These are phyloP conservation scores for Salix purpurea DNA, from an alignment of 345 rosid species.

Conservation along the genomic window DNA sequence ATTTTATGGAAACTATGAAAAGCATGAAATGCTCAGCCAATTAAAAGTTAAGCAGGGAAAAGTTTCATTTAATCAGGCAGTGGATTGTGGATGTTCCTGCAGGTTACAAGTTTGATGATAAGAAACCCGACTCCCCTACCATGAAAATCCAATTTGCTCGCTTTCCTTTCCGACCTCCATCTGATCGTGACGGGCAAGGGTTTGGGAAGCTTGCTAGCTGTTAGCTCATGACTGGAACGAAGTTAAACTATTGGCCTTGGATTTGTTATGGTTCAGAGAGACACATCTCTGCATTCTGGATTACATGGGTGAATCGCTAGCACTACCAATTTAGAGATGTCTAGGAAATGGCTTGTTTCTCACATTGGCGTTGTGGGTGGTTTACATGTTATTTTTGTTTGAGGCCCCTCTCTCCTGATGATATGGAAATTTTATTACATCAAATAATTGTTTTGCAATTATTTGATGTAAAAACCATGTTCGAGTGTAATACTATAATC, in stretches of 20 bases:
- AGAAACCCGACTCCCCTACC: slow-evolving; percentile 35
- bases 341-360: neutral
- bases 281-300: neutral
- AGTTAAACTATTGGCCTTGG: neutral
- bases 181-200: slow-evolving; percentile 17
- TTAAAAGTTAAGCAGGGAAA: neutral
- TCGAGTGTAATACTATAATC: too few relatives aligned
- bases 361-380: neutral
- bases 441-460: neutral
- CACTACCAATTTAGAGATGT: neutral
- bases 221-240: neutral
- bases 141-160: slow-evolving; percentile 44
- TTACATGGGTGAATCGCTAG: neutral
- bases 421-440: neutral
- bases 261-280: neutral
- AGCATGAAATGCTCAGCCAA: neutral
- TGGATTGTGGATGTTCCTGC: slow-evolving; percentile 12
- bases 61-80: neutral
- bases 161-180: slow-evolving; percentile 42
- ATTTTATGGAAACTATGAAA: neutral
- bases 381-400: neutral
- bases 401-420: neutral
- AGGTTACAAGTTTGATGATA: slow-evolving; percentile 60
- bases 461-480: neutral
- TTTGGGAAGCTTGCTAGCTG: neutral